phyloP scores from a whole-genome alignment of 805 yeast species.

The Candida koratica region DNA sequence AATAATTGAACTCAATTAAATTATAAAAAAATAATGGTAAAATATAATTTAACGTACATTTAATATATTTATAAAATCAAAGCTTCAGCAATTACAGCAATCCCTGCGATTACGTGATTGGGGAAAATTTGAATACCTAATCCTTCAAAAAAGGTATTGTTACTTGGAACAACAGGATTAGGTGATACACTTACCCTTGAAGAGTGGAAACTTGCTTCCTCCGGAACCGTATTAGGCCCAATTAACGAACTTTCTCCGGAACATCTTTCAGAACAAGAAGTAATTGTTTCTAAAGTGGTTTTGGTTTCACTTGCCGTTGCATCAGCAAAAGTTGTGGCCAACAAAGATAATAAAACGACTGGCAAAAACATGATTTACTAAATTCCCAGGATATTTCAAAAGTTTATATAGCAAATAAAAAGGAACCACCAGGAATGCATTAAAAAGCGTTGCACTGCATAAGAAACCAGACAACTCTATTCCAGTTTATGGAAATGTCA shows the following conservation, averaged over 20 bases:
- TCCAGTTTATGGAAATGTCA: background rate
- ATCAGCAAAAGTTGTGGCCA: conserved; percentile 17
- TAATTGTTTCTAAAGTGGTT: conserved; percentile 27
- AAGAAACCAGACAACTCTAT: background rate
- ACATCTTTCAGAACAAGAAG: conserved; percentile 18
- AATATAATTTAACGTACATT: background rate
- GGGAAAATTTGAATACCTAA: background rate
- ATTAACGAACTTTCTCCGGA: background rate
- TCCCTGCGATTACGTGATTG: conserved; percentile 1
- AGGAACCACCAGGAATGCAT: background rate
- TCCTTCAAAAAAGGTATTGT: background rate
- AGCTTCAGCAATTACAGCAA: conserved; percentile 1
- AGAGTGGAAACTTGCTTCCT: background rate
- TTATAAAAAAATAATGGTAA: too few relatives aligned
- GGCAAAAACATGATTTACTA: conserved; percentile 12
- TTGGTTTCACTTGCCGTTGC: conserved; percentile 15
- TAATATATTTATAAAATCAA: conserved; percentile 1
- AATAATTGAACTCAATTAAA: too few relatives aligned
- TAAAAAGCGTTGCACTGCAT: conserved; percentile 3
- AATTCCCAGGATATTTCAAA: too few relatives aligned
- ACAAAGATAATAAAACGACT: conserved; percentile 5
- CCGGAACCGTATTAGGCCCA: background rate
- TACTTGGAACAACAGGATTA: background rate
- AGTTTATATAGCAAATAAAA: too few relatives aligned
- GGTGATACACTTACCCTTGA: background rate